These are phyloP conservation scores for Cinchona pubescens DNA, from an alignment of 257 asterid species.

Conservation along the genomic window DNA sequence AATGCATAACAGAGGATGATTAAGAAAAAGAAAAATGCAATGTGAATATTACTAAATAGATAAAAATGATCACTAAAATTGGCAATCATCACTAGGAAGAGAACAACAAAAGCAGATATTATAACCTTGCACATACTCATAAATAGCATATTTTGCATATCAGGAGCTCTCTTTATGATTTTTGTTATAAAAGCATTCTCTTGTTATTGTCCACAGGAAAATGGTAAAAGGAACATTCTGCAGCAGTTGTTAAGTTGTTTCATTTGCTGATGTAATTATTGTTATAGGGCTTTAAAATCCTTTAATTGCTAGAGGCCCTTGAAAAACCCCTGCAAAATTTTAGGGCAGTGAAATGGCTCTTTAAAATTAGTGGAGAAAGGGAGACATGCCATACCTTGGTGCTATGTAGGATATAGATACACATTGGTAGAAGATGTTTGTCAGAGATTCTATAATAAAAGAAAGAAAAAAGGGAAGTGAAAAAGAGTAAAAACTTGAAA, in stretches of 20 bases:
- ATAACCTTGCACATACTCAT: not conserved
- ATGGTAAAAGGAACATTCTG: not conserved
- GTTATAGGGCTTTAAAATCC: not conserved
- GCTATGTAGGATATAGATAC: not conserved
- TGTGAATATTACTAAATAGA: not conserved
- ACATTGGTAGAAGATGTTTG: not conserved
- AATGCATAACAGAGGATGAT: not conserved
- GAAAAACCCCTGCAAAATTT: not conserved
- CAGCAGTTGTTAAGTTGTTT: not conserved
- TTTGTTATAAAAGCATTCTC: not conserved
- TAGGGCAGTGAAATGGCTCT: conserved; percentile 3
- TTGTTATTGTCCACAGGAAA: not conserved
- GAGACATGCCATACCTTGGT: not conserved
- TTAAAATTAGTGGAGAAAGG: not conserved
- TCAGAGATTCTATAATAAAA: not conserved
- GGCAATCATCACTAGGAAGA: not conserved
- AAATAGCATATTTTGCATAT: not conserved
- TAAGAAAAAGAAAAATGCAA: not conserved
- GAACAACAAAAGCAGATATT: not conserved
- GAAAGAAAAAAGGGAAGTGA: not conserved
- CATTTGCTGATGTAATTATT: not conserved
- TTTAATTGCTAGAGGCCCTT: not conserved
- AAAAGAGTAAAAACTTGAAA: not conserved
- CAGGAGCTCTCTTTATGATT: not conserved
- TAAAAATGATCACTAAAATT: not conserved